These are phyloP conservation scores for Houttuynia cordata DNA, from an alignment of 164 flowering plant genomes.

Conservation along the genomic window DNA sequence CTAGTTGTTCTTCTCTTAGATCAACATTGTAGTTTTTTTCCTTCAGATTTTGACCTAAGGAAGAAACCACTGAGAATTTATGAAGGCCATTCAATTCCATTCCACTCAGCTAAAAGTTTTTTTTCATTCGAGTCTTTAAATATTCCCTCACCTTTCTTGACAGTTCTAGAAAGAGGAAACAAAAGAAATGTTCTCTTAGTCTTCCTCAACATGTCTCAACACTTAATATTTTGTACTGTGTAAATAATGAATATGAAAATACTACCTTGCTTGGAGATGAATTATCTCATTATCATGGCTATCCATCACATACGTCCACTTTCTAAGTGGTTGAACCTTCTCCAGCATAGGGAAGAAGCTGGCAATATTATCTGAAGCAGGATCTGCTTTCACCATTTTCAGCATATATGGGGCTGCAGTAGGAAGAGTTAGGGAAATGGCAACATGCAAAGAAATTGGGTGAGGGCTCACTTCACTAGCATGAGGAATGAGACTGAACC, in stretches of 20 bases:
- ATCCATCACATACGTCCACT: conserved; percentile 45
- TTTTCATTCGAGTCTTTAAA: conserved; percentile 31
- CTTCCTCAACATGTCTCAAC: neutral
- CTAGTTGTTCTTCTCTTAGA: conserved; percentile 51
- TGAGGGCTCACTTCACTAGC: conserved; percentile 25
- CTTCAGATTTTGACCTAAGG: conserved; percentile 24
- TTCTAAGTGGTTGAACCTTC: conserved; percentile 30
- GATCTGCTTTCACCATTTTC: conserved; percentile 36
- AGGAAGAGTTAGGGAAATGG: conserved; percentile 64
- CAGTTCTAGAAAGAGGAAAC: conserved; percentile 23
- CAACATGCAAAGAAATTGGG: conserved; percentile 50
- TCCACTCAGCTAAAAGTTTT: conserved; percentile 38
- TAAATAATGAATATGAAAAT: no score
- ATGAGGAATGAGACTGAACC: conserved; percentile 50
- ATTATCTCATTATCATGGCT: conserved; percentile 41
- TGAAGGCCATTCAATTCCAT: conserved; percentile 43
- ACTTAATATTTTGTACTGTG: no score
- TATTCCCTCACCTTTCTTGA: conserved; percentile 28
- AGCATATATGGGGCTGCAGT: conserved; percentile 32
- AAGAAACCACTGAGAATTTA: conserved; percentile 40
- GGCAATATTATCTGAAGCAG: conserved; percentile 25
- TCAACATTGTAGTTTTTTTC: no score
- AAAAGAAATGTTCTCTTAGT: neutral
- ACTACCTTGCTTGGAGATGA: conserved; percentile 81
- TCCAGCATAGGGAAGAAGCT: conserved; percentile 44